Conservation (phyloP, 345 rosid genomes). For the Brassica cretica region DNA sequence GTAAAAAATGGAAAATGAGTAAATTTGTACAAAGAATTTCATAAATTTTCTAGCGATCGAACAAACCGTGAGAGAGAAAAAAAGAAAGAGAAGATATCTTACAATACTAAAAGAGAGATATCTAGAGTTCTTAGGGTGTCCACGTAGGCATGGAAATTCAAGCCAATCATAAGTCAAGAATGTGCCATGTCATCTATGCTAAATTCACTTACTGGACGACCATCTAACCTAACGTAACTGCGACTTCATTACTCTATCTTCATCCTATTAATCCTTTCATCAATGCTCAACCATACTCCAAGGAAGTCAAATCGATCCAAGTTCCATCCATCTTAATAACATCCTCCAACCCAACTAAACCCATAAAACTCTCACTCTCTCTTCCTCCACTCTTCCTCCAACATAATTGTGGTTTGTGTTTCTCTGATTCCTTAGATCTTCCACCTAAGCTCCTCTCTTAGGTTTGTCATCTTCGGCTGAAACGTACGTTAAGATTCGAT, state of each 20-base stretch:
- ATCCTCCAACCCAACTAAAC: background rate
- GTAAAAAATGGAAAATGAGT: too few species aligned
- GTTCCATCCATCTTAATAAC: background rate
- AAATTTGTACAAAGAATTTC: too few species aligned
- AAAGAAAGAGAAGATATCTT: too few species aligned
- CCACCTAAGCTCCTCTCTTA: background rate
- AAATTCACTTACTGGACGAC: background rate
- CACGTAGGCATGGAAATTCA: too few species aligned
- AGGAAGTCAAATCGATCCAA: background rate
- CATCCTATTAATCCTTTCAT: background rate
- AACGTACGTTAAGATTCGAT: background rate
- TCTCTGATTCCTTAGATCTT: background rate
- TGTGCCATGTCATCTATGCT: background rate
- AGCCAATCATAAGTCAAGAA: too few species aligned
- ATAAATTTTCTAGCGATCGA: too few species aligned
- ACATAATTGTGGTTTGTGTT: background rate
- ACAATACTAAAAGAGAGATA: too few species aligned
- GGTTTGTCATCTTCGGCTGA: background rate
- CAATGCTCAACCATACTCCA: background rate
- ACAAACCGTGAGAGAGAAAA: too few species aligned
- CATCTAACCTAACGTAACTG: background rate
- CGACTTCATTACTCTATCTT: background rate
- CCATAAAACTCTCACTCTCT: background rate
- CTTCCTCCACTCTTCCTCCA: background rate
- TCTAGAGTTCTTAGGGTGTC: too few species aligned